Evolutionary conservation across 805 yeast species (phyloP), one percentile per base, ranked within the genome.

Genomic region (Cyberlindnera galapagoensis): DNA sequence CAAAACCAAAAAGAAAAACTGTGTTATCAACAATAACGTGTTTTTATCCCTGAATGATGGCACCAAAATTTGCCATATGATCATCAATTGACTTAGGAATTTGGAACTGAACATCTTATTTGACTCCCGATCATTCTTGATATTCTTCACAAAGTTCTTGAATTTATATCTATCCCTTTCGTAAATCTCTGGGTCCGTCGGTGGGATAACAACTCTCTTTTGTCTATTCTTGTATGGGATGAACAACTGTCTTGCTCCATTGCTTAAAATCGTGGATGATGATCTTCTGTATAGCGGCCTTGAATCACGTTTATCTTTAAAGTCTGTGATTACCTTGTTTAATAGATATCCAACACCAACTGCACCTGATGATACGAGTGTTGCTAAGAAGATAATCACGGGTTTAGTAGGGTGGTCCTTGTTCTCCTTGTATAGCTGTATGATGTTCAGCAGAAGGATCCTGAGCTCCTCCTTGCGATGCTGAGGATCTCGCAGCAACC

Each of bases 31-130:
- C 28, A 84, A 59, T 13, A 74, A 66, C 0, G 86, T 67, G 49
- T 84, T 85, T 47, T 73, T 76, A 41, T 82, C 75, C 38, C 71
- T 67, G 39, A 81, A 52, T 33, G 71, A 72, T 0, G 97, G 97
- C n/a, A 87, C 75, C 43, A 88, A 62, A 24, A 88, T 81, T 46
- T 74, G 70, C 80, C 94, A 81, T 24, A 88, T 71, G 21, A 88
- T 81, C 24, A 64, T 62, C 42, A 86, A 60, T 60, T 87, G 94
- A 39, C 74, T 74, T 38, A 84, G 56, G 46, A 86, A 84, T 46
- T 71, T 71, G 17, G 85, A 77, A 49, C 77, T 72, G 43, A 65
- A 60, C 13, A 63, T 30, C 28, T 54, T 41, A 19, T 44, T 51
- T 2, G 43, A 30, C 12, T 50, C 50, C 9, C 33, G 33, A 21